Percentiles rank a stretch among this genome's conserved stretches.
These are phyloP conservation scores for Starmerella lactis-condensi DNA, from an alignment of 805 yeast genomes.

Conservation along the genomic window DNA sequence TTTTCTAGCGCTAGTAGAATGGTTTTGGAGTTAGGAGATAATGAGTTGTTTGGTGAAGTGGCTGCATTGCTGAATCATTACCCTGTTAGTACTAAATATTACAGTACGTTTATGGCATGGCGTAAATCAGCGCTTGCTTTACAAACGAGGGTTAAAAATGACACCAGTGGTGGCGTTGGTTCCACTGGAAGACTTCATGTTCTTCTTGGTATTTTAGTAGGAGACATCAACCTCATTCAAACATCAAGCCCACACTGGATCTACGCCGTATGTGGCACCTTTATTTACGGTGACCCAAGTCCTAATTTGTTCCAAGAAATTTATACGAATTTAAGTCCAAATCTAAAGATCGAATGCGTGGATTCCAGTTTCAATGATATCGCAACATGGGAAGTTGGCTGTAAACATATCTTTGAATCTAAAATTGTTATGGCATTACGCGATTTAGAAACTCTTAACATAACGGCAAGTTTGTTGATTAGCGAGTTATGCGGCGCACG, in stretches of 20 bases:
- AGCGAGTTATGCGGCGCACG: constrained; percentile 12
- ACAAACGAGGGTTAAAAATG: constrained; percentile 1
- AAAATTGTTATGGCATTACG: constrained; percentile 9
- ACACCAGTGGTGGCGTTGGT: background rate
- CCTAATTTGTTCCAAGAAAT: constrained; percentile 6
- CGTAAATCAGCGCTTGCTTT: constrained; percentile 8
- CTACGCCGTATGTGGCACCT: constrained; percentile 9
- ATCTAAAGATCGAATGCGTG: too few relatives aligned
- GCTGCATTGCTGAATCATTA: too few relatives aligned
- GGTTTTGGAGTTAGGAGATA: too few relatives aligned
- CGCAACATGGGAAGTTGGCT: constrained; percentile 15
- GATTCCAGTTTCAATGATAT: background rate
- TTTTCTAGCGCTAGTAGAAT: too few relatives aligned
- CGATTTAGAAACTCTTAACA: constrained; percentile 9
- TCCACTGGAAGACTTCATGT: background rate
- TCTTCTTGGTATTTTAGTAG: constrained; percentile 6
- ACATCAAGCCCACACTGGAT: constrained; percentile 9
- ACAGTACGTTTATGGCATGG: constrained; percentile 12
- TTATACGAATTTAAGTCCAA: too few relatives aligned
- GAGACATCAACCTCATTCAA: constrained; percentile 4
- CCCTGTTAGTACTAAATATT: too few relatives aligned
- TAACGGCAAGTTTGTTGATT: constrained; percentile 9
- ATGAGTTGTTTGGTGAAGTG: too few relatives aligned
- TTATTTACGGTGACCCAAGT: constrained; percentile 12
- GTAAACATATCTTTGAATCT: constrained; percentile 11